Conservation (phyloP, 768 basidiomycete species). For the Tylopilus subfusipes region DNA sequence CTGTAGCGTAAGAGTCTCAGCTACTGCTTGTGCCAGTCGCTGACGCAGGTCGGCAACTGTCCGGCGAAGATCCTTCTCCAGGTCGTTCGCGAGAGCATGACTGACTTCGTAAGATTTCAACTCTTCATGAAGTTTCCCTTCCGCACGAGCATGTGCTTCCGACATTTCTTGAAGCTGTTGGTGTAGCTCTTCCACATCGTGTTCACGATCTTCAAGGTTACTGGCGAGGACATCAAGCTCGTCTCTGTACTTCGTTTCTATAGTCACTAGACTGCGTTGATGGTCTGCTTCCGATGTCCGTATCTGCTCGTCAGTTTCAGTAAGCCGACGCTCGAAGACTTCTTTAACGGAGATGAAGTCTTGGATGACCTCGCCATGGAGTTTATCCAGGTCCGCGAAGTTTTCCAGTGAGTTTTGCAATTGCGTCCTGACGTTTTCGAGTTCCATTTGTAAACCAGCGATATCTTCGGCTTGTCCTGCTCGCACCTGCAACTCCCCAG, state of each 20-base stretch:
- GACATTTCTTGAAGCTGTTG: constrained; percentile 39
- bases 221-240: constrained; percentile 37
- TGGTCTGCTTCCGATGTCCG: constrained; percentile 28
- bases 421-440: constrained; percentile 24
- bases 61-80: constrained; percentile 34
- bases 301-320: constrained; percentile 21
- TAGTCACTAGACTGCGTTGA: constrained; percentile 15
- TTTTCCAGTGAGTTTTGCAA: constrained; percentile 21
- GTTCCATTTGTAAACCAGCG: constrained; percentile 20
- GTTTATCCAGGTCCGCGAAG: constrained; percentile 25
- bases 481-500: constrained; percentile 11
- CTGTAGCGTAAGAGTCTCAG: constrained; percentile 36
- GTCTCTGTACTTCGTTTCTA: constrained; percentile 34
- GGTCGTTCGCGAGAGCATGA: constrained; percentile 32
- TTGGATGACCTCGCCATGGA: constrained; percentile 22
- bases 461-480: constrained; percentile 17
- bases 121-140: constrained; percentile 26
- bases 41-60: constrained; percentile 36
- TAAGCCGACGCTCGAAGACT: constrained; percentile 32
- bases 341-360: constrained; percentile 25
- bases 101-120: constrained; percentile 25
- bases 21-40: constrained; percentile 41
- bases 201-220: constrained; percentile 37
- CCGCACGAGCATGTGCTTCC: constrained; percentile 32
- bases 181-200: constrained; percentile 32